Base-by-base conservation (phyloP, 139 green algal species). In the Mychonastes homosphaera region DNA sequence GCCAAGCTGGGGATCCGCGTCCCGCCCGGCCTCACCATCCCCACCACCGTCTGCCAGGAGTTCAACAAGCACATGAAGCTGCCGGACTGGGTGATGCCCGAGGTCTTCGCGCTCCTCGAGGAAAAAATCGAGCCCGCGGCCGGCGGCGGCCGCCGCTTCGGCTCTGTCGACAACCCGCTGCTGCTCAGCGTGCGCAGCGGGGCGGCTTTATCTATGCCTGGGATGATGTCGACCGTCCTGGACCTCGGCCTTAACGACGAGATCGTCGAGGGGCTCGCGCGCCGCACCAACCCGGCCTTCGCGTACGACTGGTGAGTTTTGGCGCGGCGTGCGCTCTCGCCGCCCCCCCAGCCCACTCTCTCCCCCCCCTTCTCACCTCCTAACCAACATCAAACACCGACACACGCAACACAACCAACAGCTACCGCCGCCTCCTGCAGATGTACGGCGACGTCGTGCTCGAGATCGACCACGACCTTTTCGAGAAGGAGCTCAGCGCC, bases 151-250 rank as follows among this genome's bases (percentile, higher is more conserved):
- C n/a, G n/a, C n/a, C 84, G 84, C 59, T 84, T 95, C 61, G 87
- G 75, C 45, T 76, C 83, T 63, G n/a, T 51, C 33, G 33, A 49
- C 15, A 80, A 86, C 38, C 84, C 86, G 3, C 72, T 95, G 35
- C 80, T 95, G 16, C 50, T 95, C 26, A 89, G 78, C 30, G 81
- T 95, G 33, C 84, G 86, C 64, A 91, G 80, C 10, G 86, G 86
- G 24, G 85, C 85, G 24, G 82, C 46, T 40, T 56, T 87, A 27
- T 88, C 71, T 27, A 87, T 84, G 78, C 79, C 79, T 35, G 86
- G 86, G 47, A 95, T 95, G 86, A 94, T 95, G 86, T 82, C 95
- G 77, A 95, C 86, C 2, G 85, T 94, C 33, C 77, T 95, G 21
- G 94, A 95, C 69, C 67, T 95, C 38, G 86, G 86, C 30, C 66